Evolutionary conservation across 257 asterid species (phyloP).

Genomic region (Forsythia suspensa): DNA sequence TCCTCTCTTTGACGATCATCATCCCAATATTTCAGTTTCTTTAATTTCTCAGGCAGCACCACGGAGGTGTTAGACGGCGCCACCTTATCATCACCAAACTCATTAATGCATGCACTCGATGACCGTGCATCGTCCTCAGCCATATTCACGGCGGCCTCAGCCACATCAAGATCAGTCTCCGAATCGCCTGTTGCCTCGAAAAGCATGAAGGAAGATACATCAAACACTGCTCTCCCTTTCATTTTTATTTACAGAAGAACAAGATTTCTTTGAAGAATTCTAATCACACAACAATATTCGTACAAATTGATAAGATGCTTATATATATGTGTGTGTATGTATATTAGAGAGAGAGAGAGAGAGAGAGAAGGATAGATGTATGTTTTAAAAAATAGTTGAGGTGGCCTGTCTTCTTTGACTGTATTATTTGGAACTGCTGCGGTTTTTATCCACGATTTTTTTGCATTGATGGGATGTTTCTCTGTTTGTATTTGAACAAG

Average conservation of each 20-base stretch:
- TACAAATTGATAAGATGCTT: background rate
- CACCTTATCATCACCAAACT: background rate
- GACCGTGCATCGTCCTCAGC: slow-evolving; percentile 22
- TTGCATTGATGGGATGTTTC: no score
- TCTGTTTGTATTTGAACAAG: no score
- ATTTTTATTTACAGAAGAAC: background rate
- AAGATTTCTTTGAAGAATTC: background rate
- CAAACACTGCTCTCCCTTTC: background rate
- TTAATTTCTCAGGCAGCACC: background rate
- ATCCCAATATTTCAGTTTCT: no score
- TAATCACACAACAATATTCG: background rate
- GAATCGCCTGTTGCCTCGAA: slow-evolving; percentile 22
- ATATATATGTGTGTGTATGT: no score
- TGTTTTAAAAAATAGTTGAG: background rate
- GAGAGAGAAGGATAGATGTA: background rate
- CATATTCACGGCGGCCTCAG: background rate
- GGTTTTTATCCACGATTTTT: no score
- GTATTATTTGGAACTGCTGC: background rate
- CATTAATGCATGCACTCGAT: background rate
- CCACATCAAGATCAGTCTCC: slow-evolving; percentile 1
- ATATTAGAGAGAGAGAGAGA: no score
- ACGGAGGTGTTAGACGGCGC: background rate
- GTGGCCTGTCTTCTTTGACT: background rate
- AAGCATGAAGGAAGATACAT: slow-evolving; percentile 14
- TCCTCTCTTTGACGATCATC: no score